Evolutionary conservation across 2,329 filamentous ascomycete species (phyloP).

Genomic region (Fusarium siculi): DNA sequence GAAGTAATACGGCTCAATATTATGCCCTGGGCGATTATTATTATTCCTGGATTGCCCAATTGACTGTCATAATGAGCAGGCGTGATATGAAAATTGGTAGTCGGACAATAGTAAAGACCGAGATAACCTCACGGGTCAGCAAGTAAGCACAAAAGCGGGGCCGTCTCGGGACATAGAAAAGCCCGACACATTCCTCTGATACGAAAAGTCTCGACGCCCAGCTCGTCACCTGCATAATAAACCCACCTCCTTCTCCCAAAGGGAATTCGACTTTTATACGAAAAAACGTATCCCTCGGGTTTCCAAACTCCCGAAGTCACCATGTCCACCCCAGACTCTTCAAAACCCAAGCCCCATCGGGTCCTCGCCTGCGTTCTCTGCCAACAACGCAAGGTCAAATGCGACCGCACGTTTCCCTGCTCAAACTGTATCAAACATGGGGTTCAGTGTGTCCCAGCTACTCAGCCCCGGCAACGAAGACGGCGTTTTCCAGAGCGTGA

Average conservation of each 20-base stretch:
- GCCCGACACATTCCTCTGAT: not conserved
- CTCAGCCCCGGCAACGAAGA: conserved; percentile 48
- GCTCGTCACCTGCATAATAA: not conserved
- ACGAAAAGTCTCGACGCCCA: not conserved
- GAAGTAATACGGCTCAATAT: not conserved
- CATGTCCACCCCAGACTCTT: conserved; percentile 3
- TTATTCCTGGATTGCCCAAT: fast-evolving
- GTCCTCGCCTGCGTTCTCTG: conserved; percentile 66
- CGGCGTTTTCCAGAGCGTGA: conserved; percentile 66
- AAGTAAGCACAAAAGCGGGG: conserved; percentile 11
- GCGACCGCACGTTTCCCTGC: conserved; percentile 69
- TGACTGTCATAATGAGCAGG: fast-evolving
- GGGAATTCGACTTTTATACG: too few species aligned
- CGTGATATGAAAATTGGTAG: not conserved
- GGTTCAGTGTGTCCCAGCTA: conserved; percentile 56
- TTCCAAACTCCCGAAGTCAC: not conserved
- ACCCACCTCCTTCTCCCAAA: too few species aligned
- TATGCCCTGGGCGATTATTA: fast-evolving
- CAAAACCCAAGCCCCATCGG: conserved; percentile 40
- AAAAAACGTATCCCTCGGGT: not conserved
- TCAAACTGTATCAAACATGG: conserved; percentile 60
- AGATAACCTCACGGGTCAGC: not conserved
- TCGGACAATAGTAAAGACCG: conserved; percentile 10
- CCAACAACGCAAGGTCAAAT: conserved; percentile 73
- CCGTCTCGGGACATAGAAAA: conserved; percentile 8